Conservation (phyloP, 1,284 basidiomycete genomes). For the Irpex sp. region DNA sequence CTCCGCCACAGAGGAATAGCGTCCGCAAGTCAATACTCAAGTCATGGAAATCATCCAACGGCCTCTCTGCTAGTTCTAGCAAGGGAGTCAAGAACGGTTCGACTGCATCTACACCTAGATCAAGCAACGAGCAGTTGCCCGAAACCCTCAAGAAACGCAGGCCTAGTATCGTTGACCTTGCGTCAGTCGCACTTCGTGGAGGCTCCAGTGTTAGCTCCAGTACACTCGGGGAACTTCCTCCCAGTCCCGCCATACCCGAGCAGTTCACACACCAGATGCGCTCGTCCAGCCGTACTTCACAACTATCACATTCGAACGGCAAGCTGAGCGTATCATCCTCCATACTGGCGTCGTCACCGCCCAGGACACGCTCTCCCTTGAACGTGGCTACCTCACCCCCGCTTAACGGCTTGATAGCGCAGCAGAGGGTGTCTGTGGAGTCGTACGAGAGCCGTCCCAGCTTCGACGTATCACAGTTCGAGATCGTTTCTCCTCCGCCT, state of each 20-base stretch:
- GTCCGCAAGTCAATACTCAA: constrained; percentile 70
- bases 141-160: constrained; percentile 28
- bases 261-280: constrained; percentile 27
- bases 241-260: constrained; percentile 37
- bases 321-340: constrained; percentile 23
- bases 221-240: constrained; percentile 32
- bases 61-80: constrained; percentile 19
- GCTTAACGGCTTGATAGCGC: constrained; percentile 18
- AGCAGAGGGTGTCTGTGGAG: constrained; percentile 26
- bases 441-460: constrained; percentile 28
- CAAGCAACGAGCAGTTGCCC: constrained; percentile 25
- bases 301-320: constrained; percentile 19
- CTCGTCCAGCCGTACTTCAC: constrained; percentile 29
- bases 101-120: constrained; percentile 23
- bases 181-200: constrained; percentile 21
- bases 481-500: constrained; percentile 28
- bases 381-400: constrained; percentile 25
- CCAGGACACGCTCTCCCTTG: constrained; percentile 22
- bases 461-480: constrained; percentile 31
- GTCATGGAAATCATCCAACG: constrained; percentile 43
- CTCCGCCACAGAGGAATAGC: constrained; percentile 17
- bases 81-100: constrained; percentile 5
- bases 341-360: constrained; percentile 22
- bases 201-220: constrained; percentile 20
- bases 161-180: constrained; percentile 34